Conservation (phyloP, 768 basidiomycete genomes). For the Hygrophoropsis aurantiaca region DNA sequence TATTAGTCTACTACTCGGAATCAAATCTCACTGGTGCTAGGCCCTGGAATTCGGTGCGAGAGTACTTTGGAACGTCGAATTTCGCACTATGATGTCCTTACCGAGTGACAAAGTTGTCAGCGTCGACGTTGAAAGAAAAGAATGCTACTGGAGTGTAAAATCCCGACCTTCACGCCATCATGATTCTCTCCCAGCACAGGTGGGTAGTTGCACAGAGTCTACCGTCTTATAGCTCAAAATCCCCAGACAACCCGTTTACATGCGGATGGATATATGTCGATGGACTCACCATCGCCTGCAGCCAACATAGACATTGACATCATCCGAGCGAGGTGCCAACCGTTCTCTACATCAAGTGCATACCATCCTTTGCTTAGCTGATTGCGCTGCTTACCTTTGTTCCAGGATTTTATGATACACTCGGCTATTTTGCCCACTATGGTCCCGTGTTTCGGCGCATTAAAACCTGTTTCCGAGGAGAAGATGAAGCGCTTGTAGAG, state of each 20-base stretch:
- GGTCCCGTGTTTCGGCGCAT: conserved; percentile 32
- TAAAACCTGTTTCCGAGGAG: neutral
- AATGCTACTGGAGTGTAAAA: neutral
- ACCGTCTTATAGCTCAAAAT: neutral
- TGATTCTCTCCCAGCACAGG: neutral
- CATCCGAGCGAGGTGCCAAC: neutral
- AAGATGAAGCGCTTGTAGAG: neutral
- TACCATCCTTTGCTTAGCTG: neutral
- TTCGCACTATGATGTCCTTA: conserved; percentile 1
- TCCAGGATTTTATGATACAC: conserved; percentile 24
- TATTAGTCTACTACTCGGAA: neutral
- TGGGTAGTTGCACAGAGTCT: neutral
- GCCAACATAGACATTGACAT: neutral
- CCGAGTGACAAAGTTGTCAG: neutral
- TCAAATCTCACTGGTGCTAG: neutral
- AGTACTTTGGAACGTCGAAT: neutral
- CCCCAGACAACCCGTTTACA: neutral
- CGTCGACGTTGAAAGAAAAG: neutral
- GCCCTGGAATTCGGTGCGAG: conserved; percentile 4
- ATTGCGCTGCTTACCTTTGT: neutral
- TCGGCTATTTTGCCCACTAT: conserved; percentile 32
- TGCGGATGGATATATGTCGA: conserved; percentile 2
- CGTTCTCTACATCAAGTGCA: neutral
- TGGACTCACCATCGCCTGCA: neutral
- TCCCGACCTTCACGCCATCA: neutral